phyloP scores from a whole-genome alignment of 176 grass and related monocot species.

The Oropetium thomaeum region DNA sequence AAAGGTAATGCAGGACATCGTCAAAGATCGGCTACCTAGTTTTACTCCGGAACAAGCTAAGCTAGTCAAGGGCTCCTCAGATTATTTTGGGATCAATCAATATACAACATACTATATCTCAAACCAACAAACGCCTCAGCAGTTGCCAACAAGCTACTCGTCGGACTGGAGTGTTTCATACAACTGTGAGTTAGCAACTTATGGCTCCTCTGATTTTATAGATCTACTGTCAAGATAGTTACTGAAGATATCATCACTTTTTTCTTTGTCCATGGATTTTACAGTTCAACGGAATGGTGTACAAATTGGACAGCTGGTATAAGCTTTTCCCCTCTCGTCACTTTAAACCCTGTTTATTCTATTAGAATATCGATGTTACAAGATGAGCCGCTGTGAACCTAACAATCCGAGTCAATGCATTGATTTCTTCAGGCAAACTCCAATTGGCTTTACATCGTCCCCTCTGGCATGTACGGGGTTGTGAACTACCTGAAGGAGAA shows the following conservation, averaged over 20 bases:
- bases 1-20: slow-evolving; percentile 60
- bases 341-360: slow-evolving; percentile 25
- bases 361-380: neutral
- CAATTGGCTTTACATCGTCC: slow-evolving; percentile 88
- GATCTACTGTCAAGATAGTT: neutral
- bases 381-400: neutral
- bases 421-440: slow-evolving; percentile 56
- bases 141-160: slow-evolving; percentile 53
- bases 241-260: neutral
- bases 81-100: slow-evolving; percentile 93
- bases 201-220: slow-evolving; percentile 15
- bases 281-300: slow-evolving; percentile 66
- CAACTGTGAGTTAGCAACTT: slow-evolving; percentile 36
- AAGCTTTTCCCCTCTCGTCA: slow-evolving; percentile 1
- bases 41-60: slow-evolving; percentile 77
- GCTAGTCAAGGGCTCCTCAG: slow-evolving; percentile 83
- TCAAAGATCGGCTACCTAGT: slow-evolving; percentile 68
- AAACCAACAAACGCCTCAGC: slow-evolving; percentile 30
- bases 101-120: slow-evolving; percentile 79
- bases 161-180: slow-evolving; percentile 64
- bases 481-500: slow-evolving; percentile 78
- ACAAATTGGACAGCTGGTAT: slow-evolving; percentile 72
- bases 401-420: neutral
- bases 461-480: slow-evolving; percentile 70
- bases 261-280: slow-evolving; percentile 10